Base-by-base conservation (phyloP, 1,284 basidiomycete species). In the Trichosporon inkin region DNA sequence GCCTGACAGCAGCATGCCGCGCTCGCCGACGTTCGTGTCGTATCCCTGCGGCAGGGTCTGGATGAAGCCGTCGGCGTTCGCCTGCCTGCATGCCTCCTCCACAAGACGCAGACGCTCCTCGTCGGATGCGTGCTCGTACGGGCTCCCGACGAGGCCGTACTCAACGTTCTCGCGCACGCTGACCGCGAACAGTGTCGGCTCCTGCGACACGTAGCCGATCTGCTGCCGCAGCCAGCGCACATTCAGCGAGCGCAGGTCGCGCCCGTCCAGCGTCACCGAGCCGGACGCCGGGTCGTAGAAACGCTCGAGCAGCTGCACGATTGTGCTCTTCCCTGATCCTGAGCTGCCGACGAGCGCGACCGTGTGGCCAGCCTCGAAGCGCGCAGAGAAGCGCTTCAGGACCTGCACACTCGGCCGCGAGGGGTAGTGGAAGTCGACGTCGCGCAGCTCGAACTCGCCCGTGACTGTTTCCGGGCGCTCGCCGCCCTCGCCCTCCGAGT, bases 61-160 rank as follows among this genome's bases (percentile, higher is more conserved):
- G 69, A 96, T 88, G 78, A 96, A 97, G 1, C 86, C 87, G 70
- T 95, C 88, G 1, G 92, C 93, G 68, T 96, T 95, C 13, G 93
- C 87, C 72, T 91, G 90, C 77, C 90, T 80, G 66, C 90, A 92
- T 0, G 93, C 93, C 60, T 92, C 87, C 75, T 88, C 86, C 78
- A 96, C 85, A n/a, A 93, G 79, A 56, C 81, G 81, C 60, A 88
- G 84, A 77, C 90, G 88, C 71, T 90, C 86, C 60, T 90, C 90
- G 7, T 86, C 84, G 0, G 85, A 81, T 0, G 85, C 83, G 64
- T 89, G 71, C 67, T 94, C 88, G 62, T 78, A 79, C n/a, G 69
- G 61, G 1, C 80, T 92, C 36, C 86, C 86, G 67, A 95, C 89
- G 19, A 99, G 83, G 66, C 95, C 95, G 64, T 94, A 89, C 19